Evolutionary conservation across 257 asterid species (phyloP).

Genomic region (Lycium barbarum): DNA sequence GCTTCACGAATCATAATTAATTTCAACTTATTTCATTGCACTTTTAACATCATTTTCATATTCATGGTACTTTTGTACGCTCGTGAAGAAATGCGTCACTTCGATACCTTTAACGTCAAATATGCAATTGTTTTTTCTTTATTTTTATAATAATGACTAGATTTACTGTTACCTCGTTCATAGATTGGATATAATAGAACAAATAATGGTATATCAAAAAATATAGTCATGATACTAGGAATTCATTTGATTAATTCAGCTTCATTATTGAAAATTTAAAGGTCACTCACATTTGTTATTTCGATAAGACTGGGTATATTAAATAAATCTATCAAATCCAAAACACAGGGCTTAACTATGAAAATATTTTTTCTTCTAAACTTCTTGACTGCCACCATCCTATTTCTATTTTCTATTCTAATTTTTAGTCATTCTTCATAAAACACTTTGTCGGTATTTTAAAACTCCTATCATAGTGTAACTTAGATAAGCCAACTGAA

Average conservation of each 20-base stretch:
- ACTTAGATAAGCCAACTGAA: background rate
- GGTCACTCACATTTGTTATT: no score
- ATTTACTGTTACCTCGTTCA: background rate
- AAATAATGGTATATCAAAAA: no score
- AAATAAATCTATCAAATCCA: no score
- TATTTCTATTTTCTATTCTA: background rate
- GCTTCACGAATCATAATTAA: background rate
- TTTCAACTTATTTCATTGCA: background rate
- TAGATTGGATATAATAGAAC: no score
- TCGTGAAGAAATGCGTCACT: background rate
- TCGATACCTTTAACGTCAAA: accelerated
- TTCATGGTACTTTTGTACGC: background rate
- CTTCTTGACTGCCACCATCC: background rate
- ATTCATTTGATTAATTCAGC: no score
- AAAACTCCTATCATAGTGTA: background rate
- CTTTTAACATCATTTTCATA: background rate
- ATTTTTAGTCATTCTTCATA: background rate
- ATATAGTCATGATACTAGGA: no score
- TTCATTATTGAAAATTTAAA: no score
- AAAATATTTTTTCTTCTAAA: background rate
- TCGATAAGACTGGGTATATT: no score
- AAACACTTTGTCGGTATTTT: background rate
- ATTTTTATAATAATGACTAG: background rate
- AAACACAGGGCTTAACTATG: no score
- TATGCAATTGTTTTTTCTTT: background rate